Percentiles rank a stretch among this genome's conserved stretches.
Conservation (phyloP, 192 early-diverging fungal species). For the Dimargaris verticillata region DNA sequence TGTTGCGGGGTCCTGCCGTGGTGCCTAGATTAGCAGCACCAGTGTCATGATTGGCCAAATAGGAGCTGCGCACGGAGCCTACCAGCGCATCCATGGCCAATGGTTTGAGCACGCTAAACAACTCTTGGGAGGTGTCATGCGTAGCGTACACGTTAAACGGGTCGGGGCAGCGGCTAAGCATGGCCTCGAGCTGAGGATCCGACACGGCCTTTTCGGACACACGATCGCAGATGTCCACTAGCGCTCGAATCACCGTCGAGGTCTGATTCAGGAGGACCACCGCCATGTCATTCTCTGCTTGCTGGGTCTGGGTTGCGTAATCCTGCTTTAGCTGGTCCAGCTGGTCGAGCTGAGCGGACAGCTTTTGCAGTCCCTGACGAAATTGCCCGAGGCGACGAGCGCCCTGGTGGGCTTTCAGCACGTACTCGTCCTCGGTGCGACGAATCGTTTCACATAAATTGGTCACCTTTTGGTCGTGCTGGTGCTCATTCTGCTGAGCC, state of each 20-base stretch:
- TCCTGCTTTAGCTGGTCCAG: constrained; percentile 10
- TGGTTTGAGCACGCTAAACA: constrained; percentile 6
- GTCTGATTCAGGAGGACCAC: background rate
- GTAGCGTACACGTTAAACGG: constrained; percentile 6
- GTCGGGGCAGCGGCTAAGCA: background rate
- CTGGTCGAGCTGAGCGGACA: background rate
- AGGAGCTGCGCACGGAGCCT: background rate
- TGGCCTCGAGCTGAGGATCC: constrained; percentile 7
- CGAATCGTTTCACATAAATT: background rate
- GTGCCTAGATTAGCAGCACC: no score
- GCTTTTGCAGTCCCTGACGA: constrained; percentile 1
- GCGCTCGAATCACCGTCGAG: background rate
- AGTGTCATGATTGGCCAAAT: no score
- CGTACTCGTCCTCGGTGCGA: constrained; percentile 1
- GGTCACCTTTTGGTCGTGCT: background rate
- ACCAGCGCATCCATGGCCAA: constrained; percentile 3
- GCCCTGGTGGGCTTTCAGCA: constrained; percentile 1
- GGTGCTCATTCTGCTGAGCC: constrained; percentile 1
- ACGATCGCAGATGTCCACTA: constrained; percentile 8
- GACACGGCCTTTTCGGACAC: constrained; percentile 3
- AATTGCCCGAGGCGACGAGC: constrained; percentile 2
- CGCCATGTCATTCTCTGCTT: background rate
- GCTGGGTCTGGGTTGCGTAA: background rate
- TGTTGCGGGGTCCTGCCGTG: no score
- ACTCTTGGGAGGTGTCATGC: background rate